Evolutionary conservation across 2,329 filamentous ascomycete species (phyloP).

Genomic region (Colletotrichum australisinense): DNA sequence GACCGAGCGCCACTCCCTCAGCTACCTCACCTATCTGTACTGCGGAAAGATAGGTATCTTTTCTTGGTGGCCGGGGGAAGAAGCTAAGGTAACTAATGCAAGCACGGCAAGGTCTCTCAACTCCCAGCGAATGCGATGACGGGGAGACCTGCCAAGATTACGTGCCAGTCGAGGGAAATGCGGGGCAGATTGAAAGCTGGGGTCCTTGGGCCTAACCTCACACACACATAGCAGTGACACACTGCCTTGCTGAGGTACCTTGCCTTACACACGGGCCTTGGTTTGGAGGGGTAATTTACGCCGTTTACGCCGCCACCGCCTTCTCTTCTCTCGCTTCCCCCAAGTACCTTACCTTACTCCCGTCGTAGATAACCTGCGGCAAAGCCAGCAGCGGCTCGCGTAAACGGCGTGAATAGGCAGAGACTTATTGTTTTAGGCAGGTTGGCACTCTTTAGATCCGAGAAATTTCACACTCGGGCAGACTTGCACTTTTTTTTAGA

Average conservation of each 20-base stretch:
- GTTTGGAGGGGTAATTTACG: constrained; percentile 28
- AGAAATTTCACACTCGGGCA: neutral
- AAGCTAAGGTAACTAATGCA: constrained; percentile 1
- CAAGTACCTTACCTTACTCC: too few species aligned
- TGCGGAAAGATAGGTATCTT: neutral
- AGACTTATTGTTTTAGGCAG: neutral
- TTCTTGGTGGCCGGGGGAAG: neutral
- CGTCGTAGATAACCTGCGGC: too few species aligned
- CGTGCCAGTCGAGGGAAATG: constrained; percentile 15
- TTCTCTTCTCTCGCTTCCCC: neutral
- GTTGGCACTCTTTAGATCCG: neutral
- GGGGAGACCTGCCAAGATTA: constrained; percentile 27
- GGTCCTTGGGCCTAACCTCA: constrained; percentile 23
- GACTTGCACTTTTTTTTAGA: neutral
- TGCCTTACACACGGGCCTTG: too few species aligned
- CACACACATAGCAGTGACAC: neutral
- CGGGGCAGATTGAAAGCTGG: constrained; percentile 26
- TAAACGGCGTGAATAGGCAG: neutral
- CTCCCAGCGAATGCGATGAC: neutral
- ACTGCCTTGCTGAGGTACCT: neutral
- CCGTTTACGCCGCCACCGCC: constrained; percentile 25
- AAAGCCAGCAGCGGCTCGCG: neutral
- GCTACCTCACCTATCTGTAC: neutral
- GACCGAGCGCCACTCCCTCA: constrained; percentile 2
- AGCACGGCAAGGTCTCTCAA: neutral